A percentile compares a stretch with the other conserved stretches of the same genome.
phyloP scores from a whole-genome alignment of 805 yeast species.

The Diddensiella santjacobensis region DNA sequence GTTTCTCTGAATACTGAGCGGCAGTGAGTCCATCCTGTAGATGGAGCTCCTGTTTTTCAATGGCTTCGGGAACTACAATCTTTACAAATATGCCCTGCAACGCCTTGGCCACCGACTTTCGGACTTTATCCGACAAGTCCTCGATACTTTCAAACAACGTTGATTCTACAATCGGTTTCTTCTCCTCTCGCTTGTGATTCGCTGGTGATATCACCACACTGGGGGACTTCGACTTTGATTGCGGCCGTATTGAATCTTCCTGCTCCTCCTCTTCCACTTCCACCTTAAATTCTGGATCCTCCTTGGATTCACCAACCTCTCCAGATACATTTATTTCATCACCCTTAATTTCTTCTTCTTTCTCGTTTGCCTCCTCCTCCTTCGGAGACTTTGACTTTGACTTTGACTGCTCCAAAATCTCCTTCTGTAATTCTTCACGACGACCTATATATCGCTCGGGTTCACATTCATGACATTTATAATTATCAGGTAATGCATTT shows the following conservation, averaged over 20 bases:
- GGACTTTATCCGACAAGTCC: slow-evolving; percentile 24
- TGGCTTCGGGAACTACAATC: slow-evolving; percentile 36
- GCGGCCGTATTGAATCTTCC: neutral
- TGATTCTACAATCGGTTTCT: neutral
- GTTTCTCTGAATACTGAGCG: slow-evolving; percentile 39
- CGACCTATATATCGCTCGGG: slow-evolving; percentile 21
- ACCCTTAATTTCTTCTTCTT: neutral
- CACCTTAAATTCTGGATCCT: neutral
- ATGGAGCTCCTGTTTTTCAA: slow-evolving; percentile 23
- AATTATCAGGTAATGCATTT: slow-evolving; percentile 47
- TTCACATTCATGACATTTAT: slow-evolving; percentile 52
- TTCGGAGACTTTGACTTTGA: neutral
- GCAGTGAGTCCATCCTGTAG: slow-evolving; percentile 23
- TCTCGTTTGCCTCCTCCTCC: neutral
- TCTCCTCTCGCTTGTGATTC: neutral
- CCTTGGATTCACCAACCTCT: neutral
- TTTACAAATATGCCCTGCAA: slow-evolving; percentile 42
- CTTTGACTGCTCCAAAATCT: slow-evolving; percentile 9
- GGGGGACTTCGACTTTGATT: neutral
- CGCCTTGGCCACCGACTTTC: slow-evolving; percentile 52
- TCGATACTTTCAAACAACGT: neutral
- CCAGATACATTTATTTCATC: neutral
- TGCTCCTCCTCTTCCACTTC: neutral
- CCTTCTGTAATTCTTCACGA: slow-evolving; percentile 8
- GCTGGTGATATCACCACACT: neutral